Evolutionary conservation across 2,329 filamentous ascomycete genomes (phyloP).

Genomic region (Cladobotryum mycophilum): DNA sequence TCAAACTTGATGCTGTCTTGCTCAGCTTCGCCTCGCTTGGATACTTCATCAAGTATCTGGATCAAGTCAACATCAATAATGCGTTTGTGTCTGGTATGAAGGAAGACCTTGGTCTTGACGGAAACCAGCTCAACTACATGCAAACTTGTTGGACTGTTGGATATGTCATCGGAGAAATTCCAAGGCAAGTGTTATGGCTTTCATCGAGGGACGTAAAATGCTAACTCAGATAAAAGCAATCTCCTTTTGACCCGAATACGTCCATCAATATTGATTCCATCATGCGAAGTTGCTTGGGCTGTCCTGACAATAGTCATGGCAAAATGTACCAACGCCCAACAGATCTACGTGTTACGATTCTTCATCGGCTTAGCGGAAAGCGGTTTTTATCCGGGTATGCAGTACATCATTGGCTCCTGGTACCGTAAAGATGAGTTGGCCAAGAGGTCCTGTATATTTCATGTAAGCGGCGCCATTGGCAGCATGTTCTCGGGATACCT

Average conservation of each 20-base stretch:
- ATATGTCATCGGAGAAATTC: slow-evolving; percentile 45
- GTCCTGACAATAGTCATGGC: slow-evolving; percentile 30
- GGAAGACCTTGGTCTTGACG: slow-evolving; percentile 44
- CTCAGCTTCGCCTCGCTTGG: slow-evolving; percentile 30
- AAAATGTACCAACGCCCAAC: slow-evolving; percentile 27
- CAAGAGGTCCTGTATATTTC: slow-evolving; percentile 37
- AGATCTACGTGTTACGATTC: slow-evolving; percentile 36
- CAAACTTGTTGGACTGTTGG: slow-evolving; percentile 52
- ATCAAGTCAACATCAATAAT: slow-evolving; percentile 31
- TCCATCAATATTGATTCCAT: slow-evolving; percentile 35
- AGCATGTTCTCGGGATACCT: slow-evolving; percentile 30
- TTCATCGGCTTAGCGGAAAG: slow-evolving; percentile 37
- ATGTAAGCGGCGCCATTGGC: slow-evolving; percentile 23
- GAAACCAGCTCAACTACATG: slow-evolving; percentile 43
- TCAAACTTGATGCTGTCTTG: slow-evolving; percentile 37
- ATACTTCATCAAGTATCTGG: slow-evolving; percentile 34
- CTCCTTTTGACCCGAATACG: slow-evolving; percentile 32
- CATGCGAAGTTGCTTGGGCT: slow-evolving; percentile 28
- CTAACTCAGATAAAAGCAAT: slow-evolving; percentile 14
- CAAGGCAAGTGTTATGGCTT: slow-evolving; percentile 16
- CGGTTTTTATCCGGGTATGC: slow-evolving; percentile 33
- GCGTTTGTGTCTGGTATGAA: slow-evolving; percentile 40
- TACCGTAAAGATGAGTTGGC: slow-evolving; percentile 38
- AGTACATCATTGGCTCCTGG: slow-evolving; percentile 37
- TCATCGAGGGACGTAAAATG: no score